phyloP scores from a whole-genome alignment of 108 stramenopile genomes.

The Skeletonema tropicum region DNA sequence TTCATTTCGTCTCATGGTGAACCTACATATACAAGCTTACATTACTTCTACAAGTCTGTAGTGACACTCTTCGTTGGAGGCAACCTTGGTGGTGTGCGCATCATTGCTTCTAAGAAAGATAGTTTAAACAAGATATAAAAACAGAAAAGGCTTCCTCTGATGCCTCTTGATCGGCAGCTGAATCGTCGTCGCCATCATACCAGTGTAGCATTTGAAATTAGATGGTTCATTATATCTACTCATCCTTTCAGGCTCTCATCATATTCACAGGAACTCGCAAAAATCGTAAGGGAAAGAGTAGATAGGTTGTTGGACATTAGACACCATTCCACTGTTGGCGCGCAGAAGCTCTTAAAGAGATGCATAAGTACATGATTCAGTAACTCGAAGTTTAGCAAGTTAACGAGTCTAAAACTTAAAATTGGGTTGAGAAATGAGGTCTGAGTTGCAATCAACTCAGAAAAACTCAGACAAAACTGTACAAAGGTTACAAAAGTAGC shows the following conservation, averaged over 20 bases:
- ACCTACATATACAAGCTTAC: conserved; percentile 29
- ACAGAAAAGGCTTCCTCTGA: no score
- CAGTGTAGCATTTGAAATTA: no score
- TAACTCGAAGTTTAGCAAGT: neutral
- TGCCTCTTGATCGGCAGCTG: no score
- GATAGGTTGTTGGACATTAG: no score
- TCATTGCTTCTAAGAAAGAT: conserved; percentile 30
- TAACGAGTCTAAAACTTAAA: neutral
- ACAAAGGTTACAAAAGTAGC: neutral
- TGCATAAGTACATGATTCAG: no score
- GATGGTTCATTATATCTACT: no score
- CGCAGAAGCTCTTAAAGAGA: no score
- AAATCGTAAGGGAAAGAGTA: no score
- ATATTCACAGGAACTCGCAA: no score
- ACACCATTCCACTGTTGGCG: no score
- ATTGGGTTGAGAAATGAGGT: neutral
- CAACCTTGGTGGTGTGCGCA: conserved; percentile 50
- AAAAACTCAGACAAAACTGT: neutral
- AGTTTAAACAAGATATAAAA: neutral
- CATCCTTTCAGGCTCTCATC: no score
- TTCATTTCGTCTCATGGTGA: conserved; percentile 35
- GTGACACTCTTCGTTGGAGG: conserved; percentile 23
- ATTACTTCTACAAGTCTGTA: conserved; percentile 41
- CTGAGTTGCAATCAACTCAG: conserved; percentile 8
- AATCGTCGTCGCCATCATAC: no score